A percentile compares a stretch with the other conserved stretches of the same genome.
Conservation (phyloP, 805 yeast species). For the Candida multigemmis region DNA sequence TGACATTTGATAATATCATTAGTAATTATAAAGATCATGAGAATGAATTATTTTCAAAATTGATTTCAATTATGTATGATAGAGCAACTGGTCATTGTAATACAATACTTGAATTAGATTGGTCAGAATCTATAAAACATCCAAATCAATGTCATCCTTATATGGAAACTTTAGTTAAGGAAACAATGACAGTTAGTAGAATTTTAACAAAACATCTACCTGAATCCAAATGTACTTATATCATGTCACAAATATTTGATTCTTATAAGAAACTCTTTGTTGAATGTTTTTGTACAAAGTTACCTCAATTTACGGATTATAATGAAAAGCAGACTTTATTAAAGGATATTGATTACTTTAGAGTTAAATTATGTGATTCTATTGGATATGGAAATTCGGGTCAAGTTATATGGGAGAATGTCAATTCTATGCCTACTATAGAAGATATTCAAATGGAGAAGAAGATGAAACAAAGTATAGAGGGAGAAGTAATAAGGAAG, state of each 20-base stretch:
- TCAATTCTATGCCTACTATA: slow-evolving; percentile 40
- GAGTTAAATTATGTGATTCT: slow-evolving; percentile 49
- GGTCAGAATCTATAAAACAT: slow-evolving; percentile 35
- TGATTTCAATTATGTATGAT: slow-evolving; percentile 65
- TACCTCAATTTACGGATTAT: slow-evolving; percentile 38
- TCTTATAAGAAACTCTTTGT: slow-evolving; percentile 49
- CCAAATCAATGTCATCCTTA: slow-evolving; percentile 48
- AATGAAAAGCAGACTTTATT: slow-evolving; percentile 46
- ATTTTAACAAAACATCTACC: slow-evolving; percentile 53
- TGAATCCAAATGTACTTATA: slow-evolving; percentile 32
- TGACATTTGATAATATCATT: slow-evolving; percentile 19
- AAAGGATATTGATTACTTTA: slow-evolving; percentile 54
- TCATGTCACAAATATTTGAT: slow-evolving; percentile 44
- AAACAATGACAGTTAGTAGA: slow-evolving; percentile 54
- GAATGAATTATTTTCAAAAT: slow-evolving; percentile 50
- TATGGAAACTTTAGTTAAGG: slow-evolving; percentile 59
- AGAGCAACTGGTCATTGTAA: slow-evolving; percentile 43
- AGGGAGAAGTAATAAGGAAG: slow-evolving; percentile 8
- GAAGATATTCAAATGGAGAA: slow-evolving; percentile 42
- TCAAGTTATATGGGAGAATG: slow-evolving; percentile 52
- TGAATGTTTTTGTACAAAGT: slow-evolving; percentile 40
- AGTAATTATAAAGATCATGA: slow-evolving; percentile 50
- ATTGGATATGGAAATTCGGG: slow-evolving; percentile 57
- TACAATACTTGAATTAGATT: slow-evolving; percentile 38
- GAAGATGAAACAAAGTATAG: slow-evolving; percentile 32